These are phyloP conservation scores for Russula olivacea DNA, from an alignment of 768 basidiomycete species.

Conservation along the genomic window DNA sequence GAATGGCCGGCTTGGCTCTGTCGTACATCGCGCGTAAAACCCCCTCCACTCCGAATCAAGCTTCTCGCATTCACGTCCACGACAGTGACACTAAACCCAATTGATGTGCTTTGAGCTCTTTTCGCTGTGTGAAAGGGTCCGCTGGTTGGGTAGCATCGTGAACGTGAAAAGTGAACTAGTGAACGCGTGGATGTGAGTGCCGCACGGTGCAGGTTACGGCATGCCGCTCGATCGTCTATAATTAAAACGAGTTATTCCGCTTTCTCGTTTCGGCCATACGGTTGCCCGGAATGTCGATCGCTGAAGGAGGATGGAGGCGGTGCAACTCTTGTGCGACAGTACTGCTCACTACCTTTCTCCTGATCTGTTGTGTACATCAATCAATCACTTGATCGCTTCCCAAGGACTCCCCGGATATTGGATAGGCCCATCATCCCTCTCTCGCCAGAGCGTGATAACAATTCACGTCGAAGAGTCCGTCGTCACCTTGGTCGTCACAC, in stretches of 20 bases:
- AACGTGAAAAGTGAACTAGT: background rate
- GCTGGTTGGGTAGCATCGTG: background rate
- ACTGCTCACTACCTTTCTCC: background rate
- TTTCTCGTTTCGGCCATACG: background rate
- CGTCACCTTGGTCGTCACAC: background rate
- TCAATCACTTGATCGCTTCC: background rate
- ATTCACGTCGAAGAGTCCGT: background rate
- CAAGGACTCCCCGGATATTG: background rate
- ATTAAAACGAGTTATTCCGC: background rate
- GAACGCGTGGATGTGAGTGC: background rate
- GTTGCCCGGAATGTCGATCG: conserved; percentile 1
- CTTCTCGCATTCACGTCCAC: background rate
- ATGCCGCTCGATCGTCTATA: conserved; percentile 3
- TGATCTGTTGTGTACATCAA: background rate
- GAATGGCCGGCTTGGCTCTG: background rate
- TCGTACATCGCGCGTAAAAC: background rate
- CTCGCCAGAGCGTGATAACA: background rate
- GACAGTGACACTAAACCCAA: background rate
- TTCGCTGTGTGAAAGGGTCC: conserved; percentile 15
- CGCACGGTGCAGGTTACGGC: background rate
- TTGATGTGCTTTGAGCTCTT: conserved; percentile 11
- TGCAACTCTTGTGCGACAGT: background rate
- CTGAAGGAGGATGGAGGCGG: background rate
- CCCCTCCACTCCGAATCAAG: background rate
- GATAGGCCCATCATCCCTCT: background rate